A percentile compares a stretch with the other conserved stretches of the same genome.
These are phyloP conservation scores for Trichophaea hybrida DNA, from an alignment of 2,329 filamentous ascomycete genomes.

Conservation along the genomic window DNA sequence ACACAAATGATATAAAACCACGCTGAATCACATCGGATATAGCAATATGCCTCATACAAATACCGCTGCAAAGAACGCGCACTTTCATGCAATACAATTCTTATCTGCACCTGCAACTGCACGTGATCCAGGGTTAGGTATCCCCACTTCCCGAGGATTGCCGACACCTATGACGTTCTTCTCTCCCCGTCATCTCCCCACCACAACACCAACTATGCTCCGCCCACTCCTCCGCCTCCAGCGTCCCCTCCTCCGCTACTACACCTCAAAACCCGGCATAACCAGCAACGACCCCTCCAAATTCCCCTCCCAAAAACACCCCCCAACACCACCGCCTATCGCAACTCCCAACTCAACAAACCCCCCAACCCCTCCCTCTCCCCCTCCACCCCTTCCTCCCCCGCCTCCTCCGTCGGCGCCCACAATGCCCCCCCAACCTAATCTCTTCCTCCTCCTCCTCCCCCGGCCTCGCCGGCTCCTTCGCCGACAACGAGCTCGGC, in stretches of 20 bases:
- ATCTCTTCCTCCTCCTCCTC: not conserved
- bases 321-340: not conserved
- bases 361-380: not conserved
- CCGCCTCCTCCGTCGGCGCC: not conserved
- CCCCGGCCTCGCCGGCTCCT: slow-evolving; percentile 12
- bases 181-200: not conserved
- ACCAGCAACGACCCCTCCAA: not conserved
- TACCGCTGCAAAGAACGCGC: too few species aligned
- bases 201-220: slow-evolving; percentile 1
- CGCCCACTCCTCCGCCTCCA: not conserved
- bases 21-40: too few species aligned
- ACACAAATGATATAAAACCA: too few species aligned
- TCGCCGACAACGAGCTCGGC: slow-evolving; percentile 44
- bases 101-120: not conserved
- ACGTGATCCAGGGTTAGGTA: not conserved
- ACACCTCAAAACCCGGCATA: slow-evolving; percentile 21
- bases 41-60: too few species aligned
- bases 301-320: not conserved
- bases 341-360: not conserved
- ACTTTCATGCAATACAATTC: too few species aligned
- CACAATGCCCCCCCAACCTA: not conserved
- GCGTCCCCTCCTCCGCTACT: slow-evolving; percentile 9
- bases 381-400: not conserved
- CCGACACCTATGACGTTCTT: not conserved
- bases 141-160: not conserved